Base-by-base conservation (phyloP, 2,329 filamentous ascomycete species). In the Zalaria obscura region DNA sequence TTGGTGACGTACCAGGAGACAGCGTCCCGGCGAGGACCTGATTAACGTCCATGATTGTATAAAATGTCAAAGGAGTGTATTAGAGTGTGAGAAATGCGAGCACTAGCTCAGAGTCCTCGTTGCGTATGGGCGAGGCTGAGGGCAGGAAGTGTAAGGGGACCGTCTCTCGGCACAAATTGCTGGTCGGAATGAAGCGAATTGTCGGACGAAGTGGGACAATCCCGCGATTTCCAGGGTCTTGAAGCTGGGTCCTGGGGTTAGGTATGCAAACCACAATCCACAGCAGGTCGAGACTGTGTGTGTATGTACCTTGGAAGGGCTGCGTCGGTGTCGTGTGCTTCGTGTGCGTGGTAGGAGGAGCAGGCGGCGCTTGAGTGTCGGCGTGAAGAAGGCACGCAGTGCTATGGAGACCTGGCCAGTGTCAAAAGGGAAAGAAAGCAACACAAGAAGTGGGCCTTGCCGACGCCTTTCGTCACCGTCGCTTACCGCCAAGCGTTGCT, bases 1-100 rank as follows among this genome's bases (percentile, higher is more conserved):
- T 55, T 44, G 65, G 68, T 62, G 64, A 57, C 82, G 64, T 71
- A 96, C 91, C 89, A 61, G 88, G 75, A 61, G 88, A 93, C 69
- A 96, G 79, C 65, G 91, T 96, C 72, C 88, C 89, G 68, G 86
- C 79, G 73, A 98, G 83, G 72, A 98, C 89, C 70, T 87, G 82
- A 73, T 89, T 93, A 72, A 96, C 93, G 72, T 96, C 86, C 83
- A 93, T 88, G 71, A 76, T 86, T 29, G 40, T 36, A 31, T 7
- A 32, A n/a, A 32, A 32, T 7, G 7, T 32, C 29, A n/a, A 32
- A 32, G 29, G 29, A 32, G 29, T 32, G 29, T 32, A 7, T 32
- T 7, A 7, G 7, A 32, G n/a, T 7, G n/a, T 32, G n/a, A 32
- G 18, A 18, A 18, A 18, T 7, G 29, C 29, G 29, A 32, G 29